These are phyloP conservation scores for Sporothrix dimorphospora DNA, from an alignment of 2,329 filamentous ascomycete species.

Conservation along the genomic window DNA sequence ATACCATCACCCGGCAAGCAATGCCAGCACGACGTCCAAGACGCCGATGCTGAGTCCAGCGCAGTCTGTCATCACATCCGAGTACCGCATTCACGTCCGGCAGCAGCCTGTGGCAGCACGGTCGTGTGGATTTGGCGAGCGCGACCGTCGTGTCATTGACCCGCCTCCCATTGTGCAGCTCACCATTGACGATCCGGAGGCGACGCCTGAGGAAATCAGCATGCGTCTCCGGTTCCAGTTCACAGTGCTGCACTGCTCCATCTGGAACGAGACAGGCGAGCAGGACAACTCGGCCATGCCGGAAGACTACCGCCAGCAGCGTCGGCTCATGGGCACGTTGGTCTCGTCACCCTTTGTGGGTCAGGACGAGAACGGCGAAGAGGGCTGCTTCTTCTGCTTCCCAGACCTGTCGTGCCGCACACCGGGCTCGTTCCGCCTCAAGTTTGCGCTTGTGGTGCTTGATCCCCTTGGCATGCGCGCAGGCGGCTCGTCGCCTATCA, in stretches of 20 bases:
- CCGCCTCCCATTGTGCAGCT: constrained; percentile 82
- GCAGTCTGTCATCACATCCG: constrained; percentile 30
- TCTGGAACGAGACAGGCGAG: constrained; percentile 70
- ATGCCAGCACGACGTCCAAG: constrained; percentile 26
- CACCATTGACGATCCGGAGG: constrained; percentile 60
- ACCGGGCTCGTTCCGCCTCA: constrained; percentile 73
- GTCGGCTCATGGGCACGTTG: constrained; percentile 77
- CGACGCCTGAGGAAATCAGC: constrained; percentile 58
- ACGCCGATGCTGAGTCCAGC: constrained; percentile 30
- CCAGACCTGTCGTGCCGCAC: constrained; percentile 80
- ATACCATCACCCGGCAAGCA: constrained; percentile 18
- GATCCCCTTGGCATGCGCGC: constrained; percentile 62
- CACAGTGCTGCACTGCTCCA: constrained; percentile 75
- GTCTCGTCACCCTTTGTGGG: constrained; percentile 78
- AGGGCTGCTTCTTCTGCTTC: constrained; percentile 86
- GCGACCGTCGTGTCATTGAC: constrained; percentile 80
- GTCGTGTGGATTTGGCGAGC: constrained; percentile 81
- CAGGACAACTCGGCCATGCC: constrained; percentile 73
- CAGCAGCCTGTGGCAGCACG: constrained; percentile 79
- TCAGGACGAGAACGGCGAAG: constrained; percentile 69
- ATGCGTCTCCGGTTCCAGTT: constrained; percentile 61
- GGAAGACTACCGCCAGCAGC: constrained; percentile 70
- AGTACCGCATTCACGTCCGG: constrained; percentile 62
- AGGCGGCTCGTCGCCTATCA: constrained; percentile 55
- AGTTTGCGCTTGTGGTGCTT: constrained; percentile 73